Percentiles rank a stretch among this genome's conserved stretches.
Conservation (phyloP, 306 rosid species). For the Gillenia trifoliata region DNA sequence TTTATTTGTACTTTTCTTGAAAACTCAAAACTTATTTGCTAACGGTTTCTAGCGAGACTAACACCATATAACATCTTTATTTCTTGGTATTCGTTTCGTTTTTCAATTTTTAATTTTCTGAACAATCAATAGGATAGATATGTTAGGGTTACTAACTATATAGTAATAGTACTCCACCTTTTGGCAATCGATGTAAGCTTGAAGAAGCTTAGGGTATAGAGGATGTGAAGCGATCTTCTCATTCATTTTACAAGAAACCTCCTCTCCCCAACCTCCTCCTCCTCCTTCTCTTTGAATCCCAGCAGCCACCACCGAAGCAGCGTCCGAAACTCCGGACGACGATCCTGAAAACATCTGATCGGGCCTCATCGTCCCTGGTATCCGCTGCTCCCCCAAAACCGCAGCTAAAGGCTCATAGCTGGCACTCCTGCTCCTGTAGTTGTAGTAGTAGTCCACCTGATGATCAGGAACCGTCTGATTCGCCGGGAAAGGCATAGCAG, state of each 20-base stretch:
- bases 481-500: conserved; percentile 9
- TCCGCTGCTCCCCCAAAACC: not conserved
- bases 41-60: not conserved
- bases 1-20: no score
- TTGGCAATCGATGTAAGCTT: conserved; percentile 67
- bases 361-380: conserved; percentile 19
- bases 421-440: not conserved
- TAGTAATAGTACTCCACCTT: conserved; percentile 35
- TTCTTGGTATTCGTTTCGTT: not conserved
- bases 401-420: conserved; percentile 8
- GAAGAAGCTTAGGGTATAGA: conserved; percentile 58
- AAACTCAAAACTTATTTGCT: not conserved
- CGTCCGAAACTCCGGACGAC: conserved; percentile 24
- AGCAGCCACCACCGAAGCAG: conserved; percentile 19
- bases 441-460: conserved; percentile 1
- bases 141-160: not conserved
- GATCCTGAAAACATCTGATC: conserved; percentile 27
- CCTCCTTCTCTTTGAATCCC: conserved; percentile 13
- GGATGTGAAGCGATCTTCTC: conserved; percentile 72
- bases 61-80: not conserved
- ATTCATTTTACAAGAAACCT: conserved; percentile 28
- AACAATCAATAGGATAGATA: conserved; percentile 5
- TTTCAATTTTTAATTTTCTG: conserved; percentile 3
- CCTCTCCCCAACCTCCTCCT: conserved; percentile 22
- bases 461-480: not conserved